phyloP scores from a whole-genome alignment of 306 rosid species.

The Dryas drummondii region DNA sequence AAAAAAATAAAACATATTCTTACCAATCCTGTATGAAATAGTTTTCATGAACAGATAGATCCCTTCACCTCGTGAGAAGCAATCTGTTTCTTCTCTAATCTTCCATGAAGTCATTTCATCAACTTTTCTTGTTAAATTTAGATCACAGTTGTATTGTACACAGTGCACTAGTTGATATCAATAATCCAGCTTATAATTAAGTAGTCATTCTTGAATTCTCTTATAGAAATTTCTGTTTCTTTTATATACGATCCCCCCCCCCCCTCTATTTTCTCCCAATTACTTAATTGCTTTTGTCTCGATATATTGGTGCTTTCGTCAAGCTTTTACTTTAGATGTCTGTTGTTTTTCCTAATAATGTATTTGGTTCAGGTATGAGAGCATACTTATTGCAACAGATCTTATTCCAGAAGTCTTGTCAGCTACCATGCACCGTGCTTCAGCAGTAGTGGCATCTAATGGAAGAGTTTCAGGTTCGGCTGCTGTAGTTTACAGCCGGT shows the following conservation, averaged over 20 bases:
- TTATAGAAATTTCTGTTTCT: not conserved
- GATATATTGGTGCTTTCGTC: not conserved
- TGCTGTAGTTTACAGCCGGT: constrained; percentile 54
- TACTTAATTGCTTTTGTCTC: not conserved
- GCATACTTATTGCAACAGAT: constrained; percentile 71
- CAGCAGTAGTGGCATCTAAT: constrained; percentile 61
- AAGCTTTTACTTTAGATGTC: constrained; percentile 1
- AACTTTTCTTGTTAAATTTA: not conserved
- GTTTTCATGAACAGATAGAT: not conserved
- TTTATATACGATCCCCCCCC: not conserved
- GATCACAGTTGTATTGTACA: not conserved
- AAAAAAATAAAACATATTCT: not conserved
- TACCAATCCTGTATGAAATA: not conserved
- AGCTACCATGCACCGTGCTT: constrained; percentile 57
- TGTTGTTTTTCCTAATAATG: constrained; percentile 24
- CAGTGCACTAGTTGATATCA: not conserved
- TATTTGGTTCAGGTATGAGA: constrained; percentile 84
- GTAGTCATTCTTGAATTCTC: constrained; percentile 1
- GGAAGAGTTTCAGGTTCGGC: constrained; percentile 82
- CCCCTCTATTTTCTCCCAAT: not conserved
- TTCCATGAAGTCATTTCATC: not conserved
- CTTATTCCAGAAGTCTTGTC: constrained; percentile 80
- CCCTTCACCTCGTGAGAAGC: not conserved
- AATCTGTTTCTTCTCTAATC: not conserved
- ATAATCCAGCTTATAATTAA: not conserved